phyloP scores from a whole-genome alignment of 2,329 filamentous ascomycete genomes.

The Fusarium agapanthi region DNA sequence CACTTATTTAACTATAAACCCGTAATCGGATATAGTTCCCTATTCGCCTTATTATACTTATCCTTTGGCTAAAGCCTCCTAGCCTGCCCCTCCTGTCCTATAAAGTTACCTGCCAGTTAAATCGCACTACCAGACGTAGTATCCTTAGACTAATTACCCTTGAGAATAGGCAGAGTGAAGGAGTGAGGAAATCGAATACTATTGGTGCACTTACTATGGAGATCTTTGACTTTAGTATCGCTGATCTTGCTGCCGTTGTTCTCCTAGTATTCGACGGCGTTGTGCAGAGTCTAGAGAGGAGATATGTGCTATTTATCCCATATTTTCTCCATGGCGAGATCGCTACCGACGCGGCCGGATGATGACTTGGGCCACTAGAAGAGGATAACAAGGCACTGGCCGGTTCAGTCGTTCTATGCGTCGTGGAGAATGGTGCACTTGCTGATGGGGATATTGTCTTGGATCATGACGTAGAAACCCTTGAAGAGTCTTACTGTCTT shows the following conservation, averaged over 20 bases:
- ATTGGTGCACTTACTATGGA: too few species aligned
- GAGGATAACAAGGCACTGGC: too few species aligned
- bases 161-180: neutral
- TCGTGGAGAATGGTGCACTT: neutral
- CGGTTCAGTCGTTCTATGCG: neutral
- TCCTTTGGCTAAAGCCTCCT: neutral
- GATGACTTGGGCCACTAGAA: too few species aligned
- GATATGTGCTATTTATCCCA: too few species aligned
- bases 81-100: neutral
- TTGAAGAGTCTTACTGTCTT: neutral
- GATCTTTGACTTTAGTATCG: too few species aligned
- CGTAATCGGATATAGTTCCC: neutral
- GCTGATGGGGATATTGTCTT: neutral
- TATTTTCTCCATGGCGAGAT: too few species aligned
- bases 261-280: too few species aligned
- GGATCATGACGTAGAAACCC: neutral
- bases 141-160: neutral
- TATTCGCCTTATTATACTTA: neutral
- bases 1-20: too few species aligned
- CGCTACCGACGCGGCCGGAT: too few species aligned
- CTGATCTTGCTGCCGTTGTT: too few species aligned
- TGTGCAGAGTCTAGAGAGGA: too few species aligned
- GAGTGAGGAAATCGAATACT: too few species aligned
- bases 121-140: neutral
- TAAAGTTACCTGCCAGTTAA: neutral